Base-by-base conservation (phyloP, 495 filamentous ascomycete species). In the Aspergillus carlsbadensis region DNA sequence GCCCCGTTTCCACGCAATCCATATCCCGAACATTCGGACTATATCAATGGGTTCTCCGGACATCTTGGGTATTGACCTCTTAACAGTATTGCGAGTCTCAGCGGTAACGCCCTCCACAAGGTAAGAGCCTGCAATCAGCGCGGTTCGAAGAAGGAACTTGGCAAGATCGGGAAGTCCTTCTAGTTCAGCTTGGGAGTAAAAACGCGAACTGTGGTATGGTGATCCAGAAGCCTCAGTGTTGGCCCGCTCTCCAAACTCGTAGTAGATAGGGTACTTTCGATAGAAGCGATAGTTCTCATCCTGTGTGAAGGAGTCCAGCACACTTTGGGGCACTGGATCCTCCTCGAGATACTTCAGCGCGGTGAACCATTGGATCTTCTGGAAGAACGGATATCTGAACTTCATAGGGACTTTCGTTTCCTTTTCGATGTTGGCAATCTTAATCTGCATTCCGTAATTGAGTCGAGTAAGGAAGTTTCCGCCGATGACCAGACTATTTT, bases 1-100 rank as follows among this genome's bases (percentile, higher is more conserved):
- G 4, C 87, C 87, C 47, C 85, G 84, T 62, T 90, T 90, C 86
- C 86, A 89, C 20, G 85, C 80, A 36, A 81, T 81, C 87, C 87
- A 90, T 18, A 87, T 77, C 3, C 84, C 87, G 58, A 90, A 89
- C 21, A 57, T 80, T 52, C 83, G 80, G 51, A 84, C 77, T 36
- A 82, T 70, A 11, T 82, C 79, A 3, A 89, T 64, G 10, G 87
- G 85, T 39, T 90, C 85, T 26, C 81, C 81, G 44, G 78, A 68
- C 20, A 77, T 76, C 66, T 85, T 83, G 1, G 87, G 87, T 29
- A 90, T 87, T 3, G 85, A 86, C 22, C 79, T 75, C 48, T 75
- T 80, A 31, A 90, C 82, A 10, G 83, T 79, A 52, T 86, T 83
- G 57, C 76, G 76, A 29, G 69, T 68, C 45, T 83, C 84, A 51